Evolutionary conservation across 2,329 filamentous ascomycete species (phyloP), one percentile per base, ranked within the genome.

Genomic region (Acrodontium crateriforme): DNA sequence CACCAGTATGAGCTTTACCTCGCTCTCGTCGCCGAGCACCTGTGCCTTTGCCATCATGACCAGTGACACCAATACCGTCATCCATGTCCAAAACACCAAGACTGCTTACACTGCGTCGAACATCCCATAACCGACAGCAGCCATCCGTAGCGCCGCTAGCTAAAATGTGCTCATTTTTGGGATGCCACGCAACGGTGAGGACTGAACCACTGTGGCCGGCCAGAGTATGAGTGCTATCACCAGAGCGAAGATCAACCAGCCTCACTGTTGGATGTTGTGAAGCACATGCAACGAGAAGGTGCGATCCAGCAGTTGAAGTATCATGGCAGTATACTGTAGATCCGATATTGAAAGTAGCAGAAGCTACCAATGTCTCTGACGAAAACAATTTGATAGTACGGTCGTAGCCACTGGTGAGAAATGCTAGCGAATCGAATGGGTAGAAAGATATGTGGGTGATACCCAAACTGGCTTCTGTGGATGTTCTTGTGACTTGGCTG

Each of bases 91-190:
- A 64, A 21, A 78, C 67, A 0, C 76, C 82, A 17, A 95, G 62
- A 12, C 78, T 71, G 5, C 75, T 76, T 12, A 78, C 77, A 16
- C 81, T 79, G 17, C 80, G 74, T 3, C 87, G 69, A 15, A 94
- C 70, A 50, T 95, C 87, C 76, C 87, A 95, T 18, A 94, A 62
- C 13, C 84, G 71, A 2, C 85, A 73, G 7, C 73, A 77, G 12
- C 85, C 85, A 48, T 95, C 85, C 1, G 75, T 71, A n/a, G 82
- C 79, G 1, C 81, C 83, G 27, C 80, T 87, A 7, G 78, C 81
- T 3, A 95, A 67, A 3, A 91, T 62, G 46, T 93, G 71, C 25
- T 85, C 80, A 25, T 77, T 65, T 4, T 71, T 69, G 0, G 85
- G 85, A 31, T 81, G 87, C 89, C 89, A 95, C 3, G 74, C 67